These are phyloP conservation scores for Venturia aucupariae DNA, from an alignment of 2,329 filamentous ascomycete genomes.

Conservation along the genomic window DNA sequence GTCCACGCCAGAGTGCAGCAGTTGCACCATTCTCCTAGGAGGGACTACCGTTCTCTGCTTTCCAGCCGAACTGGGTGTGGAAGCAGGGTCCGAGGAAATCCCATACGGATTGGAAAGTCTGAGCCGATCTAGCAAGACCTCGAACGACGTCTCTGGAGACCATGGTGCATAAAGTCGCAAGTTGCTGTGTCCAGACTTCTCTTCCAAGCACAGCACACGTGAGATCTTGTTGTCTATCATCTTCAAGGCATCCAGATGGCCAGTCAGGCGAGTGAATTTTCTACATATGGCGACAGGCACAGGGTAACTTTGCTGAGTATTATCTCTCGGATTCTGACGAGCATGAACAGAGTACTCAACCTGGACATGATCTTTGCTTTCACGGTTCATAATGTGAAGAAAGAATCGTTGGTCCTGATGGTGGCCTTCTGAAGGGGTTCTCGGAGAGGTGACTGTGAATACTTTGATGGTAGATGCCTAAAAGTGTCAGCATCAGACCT, in stretches of 20 bases:
- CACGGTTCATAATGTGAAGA: slow-evolving; percentile 28
- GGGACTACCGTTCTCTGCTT: slow-evolving; percentile 25
- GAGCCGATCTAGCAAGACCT: slow-evolving; percentile 17
- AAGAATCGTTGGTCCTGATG: slow-evolving; percentile 19
- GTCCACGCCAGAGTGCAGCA: slow-evolving; percentile 22
- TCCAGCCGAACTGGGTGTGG: slow-evolving; percentile 24
- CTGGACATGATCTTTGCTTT: slow-evolving; percentile 26
- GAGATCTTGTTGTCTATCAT: slow-evolving; percentile 25
- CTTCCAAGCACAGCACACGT: slow-evolving; percentile 23
- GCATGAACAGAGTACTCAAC: slow-evolving; percentile 25
- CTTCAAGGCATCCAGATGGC: slow-evolving; percentile 25
- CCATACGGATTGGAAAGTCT: slow-evolving; percentile 24
- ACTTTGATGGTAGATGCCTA: slow-evolving; percentile 4
- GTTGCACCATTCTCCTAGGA: slow-evolving; percentile 19
- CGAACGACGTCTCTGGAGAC: slow-evolving; percentile 26
- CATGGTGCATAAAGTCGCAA: slow-evolving; percentile 28
- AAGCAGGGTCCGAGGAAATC: slow-evolving; percentile 16
- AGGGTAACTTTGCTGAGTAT: too few relatives aligned
- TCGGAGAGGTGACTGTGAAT: slow-evolving; percentile 12
- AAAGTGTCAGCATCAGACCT: background rate
- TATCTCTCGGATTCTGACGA: background rate
- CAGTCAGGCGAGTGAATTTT: slow-evolving; percentile 21
- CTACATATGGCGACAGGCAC: slow-evolving; percentile 22
- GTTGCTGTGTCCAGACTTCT: slow-evolving; percentile 19
- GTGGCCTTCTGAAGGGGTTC: background rate